Conservation (phyloP, 2,329 filamentous ascomycete genomes). For the Hypoxylon sp. region DNA sequence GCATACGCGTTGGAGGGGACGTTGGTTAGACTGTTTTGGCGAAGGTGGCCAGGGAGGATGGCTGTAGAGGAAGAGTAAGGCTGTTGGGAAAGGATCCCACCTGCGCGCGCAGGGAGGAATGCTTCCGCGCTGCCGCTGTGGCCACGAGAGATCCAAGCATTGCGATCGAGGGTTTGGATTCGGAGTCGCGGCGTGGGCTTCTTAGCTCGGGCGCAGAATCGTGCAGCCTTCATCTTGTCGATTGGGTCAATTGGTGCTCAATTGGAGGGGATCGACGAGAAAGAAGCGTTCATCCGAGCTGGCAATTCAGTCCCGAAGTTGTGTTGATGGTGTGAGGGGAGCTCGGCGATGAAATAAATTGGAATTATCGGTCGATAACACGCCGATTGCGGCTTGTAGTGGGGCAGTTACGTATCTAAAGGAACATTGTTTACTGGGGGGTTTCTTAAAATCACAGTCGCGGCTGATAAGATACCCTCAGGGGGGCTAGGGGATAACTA, state of each 20-base stretch:
- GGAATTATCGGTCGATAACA: conserved; percentile 18
- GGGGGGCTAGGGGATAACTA: not conserved
- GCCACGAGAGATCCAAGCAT: not conserved
- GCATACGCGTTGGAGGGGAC: conserved; percentile 39
- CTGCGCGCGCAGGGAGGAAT: not conserved
- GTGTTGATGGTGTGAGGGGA: conserved; percentile 20
- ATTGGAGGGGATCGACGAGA: conserved; percentile 13
- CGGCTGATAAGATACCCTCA: conserved; percentile 13
- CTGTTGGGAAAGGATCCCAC: conserved; percentile 4
- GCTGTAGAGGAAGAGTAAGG: not conserved
- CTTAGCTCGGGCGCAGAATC: conserved; percentile 39
- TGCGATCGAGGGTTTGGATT: not conserved
- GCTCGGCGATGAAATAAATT: conserved; percentile 32
- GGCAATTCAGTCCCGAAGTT: conserved; percentile 23
- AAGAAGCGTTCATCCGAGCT: conserved; percentile 8
- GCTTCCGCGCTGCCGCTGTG: not conserved
- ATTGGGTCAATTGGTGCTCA: conserved; percentile 34
- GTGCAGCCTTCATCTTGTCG: conserved; percentile 45
- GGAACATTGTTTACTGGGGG: not conserved
- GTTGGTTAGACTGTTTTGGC: not conserved
- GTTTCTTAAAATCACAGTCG: conserved; percentile 13
- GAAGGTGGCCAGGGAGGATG: not conserved
- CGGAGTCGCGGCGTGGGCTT: conserved; percentile 24
- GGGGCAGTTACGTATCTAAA: conserved; percentile 20
- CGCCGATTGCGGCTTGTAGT: conserved; percentile 41